Evolutionary conservation across 331 rosid genomes (phyloP).

Genomic region (Telfairia occidentalis): DNA sequence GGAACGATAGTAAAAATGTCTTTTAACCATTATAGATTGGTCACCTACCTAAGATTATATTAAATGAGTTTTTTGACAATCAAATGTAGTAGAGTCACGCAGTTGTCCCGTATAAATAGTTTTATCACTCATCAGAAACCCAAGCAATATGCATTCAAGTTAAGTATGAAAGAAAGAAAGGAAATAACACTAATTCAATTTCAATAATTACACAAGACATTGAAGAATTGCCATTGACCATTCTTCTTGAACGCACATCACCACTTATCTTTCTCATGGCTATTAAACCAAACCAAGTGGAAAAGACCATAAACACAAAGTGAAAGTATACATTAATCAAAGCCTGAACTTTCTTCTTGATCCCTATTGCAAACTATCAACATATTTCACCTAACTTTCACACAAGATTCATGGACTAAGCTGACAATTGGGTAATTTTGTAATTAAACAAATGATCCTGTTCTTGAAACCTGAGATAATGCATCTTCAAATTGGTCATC

Average conservation of each 20-base stretch:
- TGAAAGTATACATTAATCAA: conserved; percentile 2
- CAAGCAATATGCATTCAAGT: not conserved
- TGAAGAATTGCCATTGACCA: not conserved
- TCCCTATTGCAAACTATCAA: not conserved
- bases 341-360: not conserved
- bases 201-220: not conserved
- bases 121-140: too few species aligned
- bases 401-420: not conserved
- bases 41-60: too few species aligned
- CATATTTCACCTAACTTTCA: not conserved
- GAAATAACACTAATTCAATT: not conserved
- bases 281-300: not conserved
- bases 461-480: conserved; percentile 44
- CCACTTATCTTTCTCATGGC: not conserved
- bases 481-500: conserved; percentile 67
- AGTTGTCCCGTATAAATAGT: too few species aligned
- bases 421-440: too few species aligned
- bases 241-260: not conserved
- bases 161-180: not conserved
- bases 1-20: too few species aligned
- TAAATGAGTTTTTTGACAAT: too few species aligned
- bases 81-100: too few species aligned
- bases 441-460: conserved; percentile 27
- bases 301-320: not conserved
- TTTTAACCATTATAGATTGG: too few species aligned